phyloP scores from a whole-genome alignment of 1,139 yeast species.

The Kurtzmaniella quercitrusa region DNA sequence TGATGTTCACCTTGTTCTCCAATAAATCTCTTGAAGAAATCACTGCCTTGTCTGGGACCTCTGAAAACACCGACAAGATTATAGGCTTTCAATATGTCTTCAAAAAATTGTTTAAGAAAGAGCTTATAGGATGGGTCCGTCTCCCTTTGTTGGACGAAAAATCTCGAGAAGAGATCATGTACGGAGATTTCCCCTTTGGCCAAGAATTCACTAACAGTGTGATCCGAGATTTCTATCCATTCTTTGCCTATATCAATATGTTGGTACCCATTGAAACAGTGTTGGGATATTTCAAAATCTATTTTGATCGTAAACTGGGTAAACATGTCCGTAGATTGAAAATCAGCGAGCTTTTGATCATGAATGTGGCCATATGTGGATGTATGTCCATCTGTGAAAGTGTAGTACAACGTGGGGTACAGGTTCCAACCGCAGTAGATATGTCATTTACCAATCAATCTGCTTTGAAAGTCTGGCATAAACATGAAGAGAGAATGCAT shows the following conservation, averaged over 20 bases:
- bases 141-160: conserved; percentile 24
- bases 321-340: background rate
- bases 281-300: background rate
- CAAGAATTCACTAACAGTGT: conserved; percentile 19
- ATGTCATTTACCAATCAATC: no score
- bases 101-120: conserved; percentile 16
- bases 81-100: conserved; percentile 27
- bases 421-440: no score
- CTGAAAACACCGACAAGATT: conserved; percentile 23
- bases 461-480: background rate
- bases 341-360: conserved; percentile 1
- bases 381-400: background rate
- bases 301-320: background rate
- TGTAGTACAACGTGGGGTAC: background rate
- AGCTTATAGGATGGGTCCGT: conserved; percentile 30
- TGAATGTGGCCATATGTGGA: background rate
- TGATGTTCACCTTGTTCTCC: conserved; percentile 34
- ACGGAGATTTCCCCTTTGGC: conserved; percentile 27
- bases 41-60: conserved; percentile 7
- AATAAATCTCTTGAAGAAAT: conserved; percentile 12
- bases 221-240: conserved; percentile 17
- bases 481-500: conserved; percentile 9
- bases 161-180: conserved; percentile 16
- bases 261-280: background rate
- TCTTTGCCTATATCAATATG: background rate